Evolutionary conservation across 2,329 filamentous ascomycete species (phyloP).

Genomic region (Fusarium abutilonis): DNA sequence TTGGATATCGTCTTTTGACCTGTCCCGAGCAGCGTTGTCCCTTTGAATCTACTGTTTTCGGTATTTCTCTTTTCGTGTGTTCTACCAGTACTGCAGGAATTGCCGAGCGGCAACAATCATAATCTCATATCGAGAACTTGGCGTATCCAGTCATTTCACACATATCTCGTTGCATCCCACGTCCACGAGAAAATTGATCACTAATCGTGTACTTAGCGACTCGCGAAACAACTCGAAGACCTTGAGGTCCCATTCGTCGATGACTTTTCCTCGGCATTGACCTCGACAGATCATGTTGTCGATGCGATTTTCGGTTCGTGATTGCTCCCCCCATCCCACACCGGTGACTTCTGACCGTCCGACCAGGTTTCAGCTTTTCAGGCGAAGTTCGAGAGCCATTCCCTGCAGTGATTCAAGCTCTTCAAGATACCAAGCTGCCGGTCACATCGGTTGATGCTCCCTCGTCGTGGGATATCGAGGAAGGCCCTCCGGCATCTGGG

Average conservation of each 20-base stretch:
- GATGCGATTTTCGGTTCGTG: conserved; percentile 88
- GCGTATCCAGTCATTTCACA: conserved; percentile 10
- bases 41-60: conserved; percentile 36
- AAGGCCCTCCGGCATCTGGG: conserved; percentile 80
- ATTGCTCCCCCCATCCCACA: conserved; percentile 5
- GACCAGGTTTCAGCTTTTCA: conserved; percentile 84
- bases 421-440: conserved; percentile 77
- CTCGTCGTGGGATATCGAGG: conserved; percentile 93
- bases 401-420: conserved; percentile 77
- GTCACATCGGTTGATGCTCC: conserved; percentile 93
- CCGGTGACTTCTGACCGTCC: conserved; percentile 24
- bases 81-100: conserved; percentile 29
- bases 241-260: conserved; percentile 84
- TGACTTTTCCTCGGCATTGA: conserved; percentile 76
- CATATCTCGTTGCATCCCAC: conserved; percentile 13
- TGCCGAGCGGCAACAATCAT: conserved; percentile 18
- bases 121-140: conserved; percentile 9
- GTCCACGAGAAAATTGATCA: conserved; percentile 21
- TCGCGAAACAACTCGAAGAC: conserved; percentile 84
- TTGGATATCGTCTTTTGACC: neutral
- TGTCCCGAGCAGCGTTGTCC: conserved; percentile 2
- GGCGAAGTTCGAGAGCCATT: conserved; percentile 95
- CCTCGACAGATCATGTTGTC: conserved; percentile 79
- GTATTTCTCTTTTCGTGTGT: conserved; percentile 30
- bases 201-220: conserved; percentile 66